Conservation (phyloP, 495 filamentous ascomycete species). For the Xanthoparmelia taractica region DNA sequence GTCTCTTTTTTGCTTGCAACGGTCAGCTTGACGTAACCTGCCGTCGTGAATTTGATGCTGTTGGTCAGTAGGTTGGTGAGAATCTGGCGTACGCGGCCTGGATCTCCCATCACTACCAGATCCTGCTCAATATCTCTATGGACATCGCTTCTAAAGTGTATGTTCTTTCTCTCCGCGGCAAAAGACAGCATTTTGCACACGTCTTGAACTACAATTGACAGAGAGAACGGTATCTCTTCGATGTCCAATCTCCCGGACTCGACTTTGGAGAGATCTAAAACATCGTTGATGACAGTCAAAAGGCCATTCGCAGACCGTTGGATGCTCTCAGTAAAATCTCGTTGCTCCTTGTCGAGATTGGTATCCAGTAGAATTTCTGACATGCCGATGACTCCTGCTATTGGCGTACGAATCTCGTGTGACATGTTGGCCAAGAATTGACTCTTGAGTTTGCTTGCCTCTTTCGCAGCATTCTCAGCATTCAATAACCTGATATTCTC, state of each 20-base stretch:
- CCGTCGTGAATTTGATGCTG: constrained; percentile 78
- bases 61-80: constrained; percentile 83
- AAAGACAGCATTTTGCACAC: constrained; percentile 45
- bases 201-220: constrained; percentile 63
- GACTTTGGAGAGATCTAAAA: constrained; percentile 81
- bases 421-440: constrained; percentile 76
- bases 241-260: constrained; percentile 69
- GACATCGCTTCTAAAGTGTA: constrained; percentile 47
- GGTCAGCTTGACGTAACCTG: constrained; percentile 53
- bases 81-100: constrained; percentile 71
- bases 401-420: constrained; percentile 80
- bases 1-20: constrained; percentile 32
- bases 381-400: constrained; percentile 70
- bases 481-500: constrained; percentile 57
- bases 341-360: constrained; percentile 57
- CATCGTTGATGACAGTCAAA: constrained; percentile 85
- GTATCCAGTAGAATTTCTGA: constrained; percentile 62
- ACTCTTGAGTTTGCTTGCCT: constrained; percentile 60
- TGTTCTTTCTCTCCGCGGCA: constrained; percentile 50
- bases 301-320: constrained; percentile 72
- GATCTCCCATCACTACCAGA: constrained; percentile 54
- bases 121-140: constrained; percentile 39
- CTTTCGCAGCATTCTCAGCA: constrained; percentile 60
- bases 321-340: constrained; percentile 69
- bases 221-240: constrained; percentile 70